These are phyloP conservation scores for Primulina huaijiensis DNA, from an alignment of 257 asterid species.

Conservation along the genomic window DNA sequence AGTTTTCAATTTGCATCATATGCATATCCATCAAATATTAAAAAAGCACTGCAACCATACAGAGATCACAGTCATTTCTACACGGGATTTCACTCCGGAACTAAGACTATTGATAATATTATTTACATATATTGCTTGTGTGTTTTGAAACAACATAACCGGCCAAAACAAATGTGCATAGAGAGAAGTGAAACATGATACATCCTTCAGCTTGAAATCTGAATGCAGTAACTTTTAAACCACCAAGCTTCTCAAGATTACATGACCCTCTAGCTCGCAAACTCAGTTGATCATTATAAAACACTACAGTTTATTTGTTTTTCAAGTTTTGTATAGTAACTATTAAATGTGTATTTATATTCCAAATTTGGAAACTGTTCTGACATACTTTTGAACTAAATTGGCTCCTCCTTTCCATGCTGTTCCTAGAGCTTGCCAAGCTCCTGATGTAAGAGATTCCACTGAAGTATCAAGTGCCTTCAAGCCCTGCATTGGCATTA, in stretches of 20 bases:
- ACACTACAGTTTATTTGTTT: neutral
- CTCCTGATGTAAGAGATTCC: conserved; percentile 88
- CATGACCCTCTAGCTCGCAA: conserved; percentile 6
- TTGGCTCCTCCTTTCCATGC: conserved; percentile 85
- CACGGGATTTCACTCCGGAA: conserved; percentile 5
- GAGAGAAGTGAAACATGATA: conserved; percentile 4
- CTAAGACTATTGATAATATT: conserved; percentile 1
- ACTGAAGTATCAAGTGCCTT: conserved; percentile 76
- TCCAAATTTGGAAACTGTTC: conserved; percentile 2
- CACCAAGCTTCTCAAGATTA: conserved; percentile 4
- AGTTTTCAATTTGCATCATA: neutral
- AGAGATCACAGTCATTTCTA: neutral
- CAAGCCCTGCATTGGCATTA: conserved; percentile 64
- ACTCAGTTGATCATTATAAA: neutral
- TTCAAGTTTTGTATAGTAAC: neutral
- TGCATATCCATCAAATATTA: conserved; percentile 5
- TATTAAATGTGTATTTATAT: neutral
- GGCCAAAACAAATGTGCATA: neutral
- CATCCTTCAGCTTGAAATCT: conserved; percentile 1
- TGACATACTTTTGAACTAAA: conserved; percentile 54
- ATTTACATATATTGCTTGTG: neutral
- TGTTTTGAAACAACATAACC: neutral
- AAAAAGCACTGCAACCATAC: conserved; percentile 6
- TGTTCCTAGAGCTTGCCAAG: conserved; percentile 96
- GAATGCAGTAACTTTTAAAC: conserved; percentile 12